Evolutionary conservation across 495 filamentous ascomycete species (phyloP), one percentile per base, ranked within the genome.

Genomic region (Choiromyces venosus): DNA sequence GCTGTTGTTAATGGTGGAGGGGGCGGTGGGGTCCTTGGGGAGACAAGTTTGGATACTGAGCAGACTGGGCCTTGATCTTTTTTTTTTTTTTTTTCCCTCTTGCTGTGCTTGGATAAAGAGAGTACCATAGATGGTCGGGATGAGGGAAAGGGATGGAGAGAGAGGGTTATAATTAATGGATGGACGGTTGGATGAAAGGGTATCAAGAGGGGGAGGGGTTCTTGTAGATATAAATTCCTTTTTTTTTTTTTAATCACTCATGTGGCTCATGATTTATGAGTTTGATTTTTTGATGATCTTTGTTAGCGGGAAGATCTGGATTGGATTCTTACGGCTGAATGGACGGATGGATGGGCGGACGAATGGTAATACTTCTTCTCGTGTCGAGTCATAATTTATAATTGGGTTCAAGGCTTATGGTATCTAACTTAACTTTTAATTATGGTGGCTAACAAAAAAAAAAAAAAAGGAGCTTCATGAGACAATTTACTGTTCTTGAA

Each of bases 1-100:
- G 91, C 92, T 44, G 93, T 93, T 7, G 89, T 91, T 37, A 87
- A 86, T 2, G 85, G 81, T 70, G 81, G 82, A 18, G 65, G 66
- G 37, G 37, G 65, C 14, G 70, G 68, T 9, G 65, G 70, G 8
- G 46, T 70, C 12, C 37, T 64, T 10, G 73, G 73, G 14, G 74
- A 75, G 35, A 74, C 72, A 9, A 75, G 38, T 46, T 14, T 74
- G 10, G 74, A 75, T 25, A 74, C 19, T 4, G 74, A 37, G 25
- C 71, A 74, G 33, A 37, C 38, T 65, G 73, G 37, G 61, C 40
- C 36, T 66, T 69, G 37, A 66, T 37, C 25, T 71, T 56, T n/a
- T n/a, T n/a, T n/a, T n/a, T n/a, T n/a, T n/a, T n/a, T n/a, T n/a
- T n/a, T n/a, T n/a, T n/a, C n/a, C n/a, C n/a, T n/a, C n/a, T n/a